Evolutionary conservation across 2,329 filamentous ascomycete species (phyloP), one percentile per base, ranked within the genome.

Genomic region (Acrocalymma vagum): DNA sequence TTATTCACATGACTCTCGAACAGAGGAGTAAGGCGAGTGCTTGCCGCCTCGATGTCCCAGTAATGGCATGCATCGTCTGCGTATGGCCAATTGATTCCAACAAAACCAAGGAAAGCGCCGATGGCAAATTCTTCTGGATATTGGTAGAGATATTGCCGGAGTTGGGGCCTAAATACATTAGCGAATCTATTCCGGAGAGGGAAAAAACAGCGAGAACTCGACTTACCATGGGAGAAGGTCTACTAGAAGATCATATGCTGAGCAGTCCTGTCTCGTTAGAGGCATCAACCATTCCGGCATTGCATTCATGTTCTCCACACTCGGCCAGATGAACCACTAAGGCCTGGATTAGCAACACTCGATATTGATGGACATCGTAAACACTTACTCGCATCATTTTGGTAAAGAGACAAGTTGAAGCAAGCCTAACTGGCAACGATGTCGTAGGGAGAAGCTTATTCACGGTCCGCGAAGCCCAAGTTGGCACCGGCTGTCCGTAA

Each of bases 311-410:
- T 64, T 65, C 25, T 67, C 63, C 5, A 65, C 60, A 43, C 51
- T 64, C n/a, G 65, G 65, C 65, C 65, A 69, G 9, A 69, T 65
- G 33, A 67, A 53, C 53, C 57, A 69, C 64, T 69, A 34, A 14
- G 27, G 25, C 13, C n/a, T n/a, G 10, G 3, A 28, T 61, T 38
- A 62, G 54, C 27, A 16, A 16, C n/a, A 10, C 17, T 25, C n/a
- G n/a, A 15, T 13, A 11, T 28, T 11, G 3, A 6, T 20, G 6
- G 15, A 15, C 6, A 8, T 17, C 11, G 13, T n/a, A 14, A 27
- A 7, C 11, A 64, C 65, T 36, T 59, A 65, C 65, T 38, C 61
- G 57, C 60, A 67, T 65, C 58, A 67, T 54, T 29, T 67, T 67
- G 26, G 63, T 66, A 42, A 69, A 40, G 3, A 67, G 33, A 52